Evolutionary conservation across 208 protist species (phyloP), one percentile per base, ranked within the genome.

Genomic region (Naegleria fowleri): DNA sequence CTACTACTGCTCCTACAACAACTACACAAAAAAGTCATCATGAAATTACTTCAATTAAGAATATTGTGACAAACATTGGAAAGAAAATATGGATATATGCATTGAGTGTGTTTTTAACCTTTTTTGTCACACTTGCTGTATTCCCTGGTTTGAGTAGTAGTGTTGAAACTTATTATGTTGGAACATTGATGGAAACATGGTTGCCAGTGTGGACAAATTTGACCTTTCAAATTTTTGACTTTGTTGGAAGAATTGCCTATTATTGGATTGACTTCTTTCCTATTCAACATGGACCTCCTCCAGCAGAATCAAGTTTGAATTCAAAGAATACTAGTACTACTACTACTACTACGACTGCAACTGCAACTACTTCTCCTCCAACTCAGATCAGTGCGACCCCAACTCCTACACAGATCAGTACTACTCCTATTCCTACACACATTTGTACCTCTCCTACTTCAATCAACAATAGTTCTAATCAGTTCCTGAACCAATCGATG

Each of bases 81-180:
- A 88, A 76, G 52, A 91, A 83, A n/a, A 51, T 43, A 48, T 75
- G 84, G 58, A 22, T 41, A 0, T 25, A 48, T 41, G 5, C 5
- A 6, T 91, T 91, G 0, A 48, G 5, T 36, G 0, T 83, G 2
- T 51, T 67, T 0, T 83, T 86, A 0, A 13, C 38, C 16, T 91
- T 91, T 48, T 38, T 83, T 13, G 33, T 91, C 0, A 48, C 58
- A 25, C 22, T 91, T 5, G 3, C n/a, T 19, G 25, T 91, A 9
- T 91, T 91, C n/a, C 90, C 90, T 33, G 58, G 90, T 76, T 29
- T 83, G 4, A 48, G 5, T 76, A n/a, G 29, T 39, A 22, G 4
- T 5, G 29, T 83, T 84, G 5, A 7, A 76, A 19, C 36, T 6
- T 13, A 4, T 59, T 76, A 84, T n/a, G 33, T 19, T 83, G 33